Evolutionary conservation across 2,329 filamentous ascomycete genomes (phyloP).

Genomic region (Cladosporium sp.): DNA sequence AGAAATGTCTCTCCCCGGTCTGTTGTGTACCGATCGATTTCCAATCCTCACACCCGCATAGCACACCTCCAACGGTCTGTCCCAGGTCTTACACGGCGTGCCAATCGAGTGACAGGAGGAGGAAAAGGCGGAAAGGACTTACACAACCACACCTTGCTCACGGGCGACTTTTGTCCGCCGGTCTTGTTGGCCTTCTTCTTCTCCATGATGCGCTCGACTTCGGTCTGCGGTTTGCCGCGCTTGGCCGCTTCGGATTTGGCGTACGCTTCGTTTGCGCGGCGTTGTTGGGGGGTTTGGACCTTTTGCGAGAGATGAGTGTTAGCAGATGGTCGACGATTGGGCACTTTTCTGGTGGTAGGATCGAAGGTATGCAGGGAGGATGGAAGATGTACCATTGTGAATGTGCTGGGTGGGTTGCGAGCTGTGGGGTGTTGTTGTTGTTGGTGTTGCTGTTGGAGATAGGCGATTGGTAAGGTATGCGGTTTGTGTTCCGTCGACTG

Average conservation of each 20-base stretch:
- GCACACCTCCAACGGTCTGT: too few species aligned
- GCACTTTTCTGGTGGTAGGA: not conserved
- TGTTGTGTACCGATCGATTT: too few species aligned
- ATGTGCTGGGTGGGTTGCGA: too few species aligned
- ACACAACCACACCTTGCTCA: slow-evolving; percentile 58
- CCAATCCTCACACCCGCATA: too few species aligned
- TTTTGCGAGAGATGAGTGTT: slow-evolving; percentile 30
- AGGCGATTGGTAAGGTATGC: too few species aligned
- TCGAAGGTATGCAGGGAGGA: not conserved
- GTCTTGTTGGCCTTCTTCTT: slow-evolving; percentile 37
- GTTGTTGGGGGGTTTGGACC: slow-evolving; percentile 82
- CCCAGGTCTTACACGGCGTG: too few species aligned
- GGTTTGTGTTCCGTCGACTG: too few species aligned
- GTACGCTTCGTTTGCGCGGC: slow-evolving; percentile 75
- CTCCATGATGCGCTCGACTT: slow-evolving; percentile 45
- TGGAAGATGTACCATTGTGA: not conserved
- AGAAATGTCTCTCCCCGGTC: too few species aligned
- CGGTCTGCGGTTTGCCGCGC: slow-evolving; percentile 60
- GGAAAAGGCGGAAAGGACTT: slow-evolving; percentile 31
- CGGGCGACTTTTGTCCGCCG: slow-evolving; percentile 37
- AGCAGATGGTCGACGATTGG: too few species aligned
- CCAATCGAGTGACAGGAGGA: too few species aligned
- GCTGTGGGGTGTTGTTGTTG: too few species aligned
- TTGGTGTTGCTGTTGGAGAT: too few species aligned
- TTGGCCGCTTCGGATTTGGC: slow-evolving; percentile 67